Base-by-base conservation (phyloP, 108 stramenopile genomes). In the Fragilariopsis cylindrus region DNA sequence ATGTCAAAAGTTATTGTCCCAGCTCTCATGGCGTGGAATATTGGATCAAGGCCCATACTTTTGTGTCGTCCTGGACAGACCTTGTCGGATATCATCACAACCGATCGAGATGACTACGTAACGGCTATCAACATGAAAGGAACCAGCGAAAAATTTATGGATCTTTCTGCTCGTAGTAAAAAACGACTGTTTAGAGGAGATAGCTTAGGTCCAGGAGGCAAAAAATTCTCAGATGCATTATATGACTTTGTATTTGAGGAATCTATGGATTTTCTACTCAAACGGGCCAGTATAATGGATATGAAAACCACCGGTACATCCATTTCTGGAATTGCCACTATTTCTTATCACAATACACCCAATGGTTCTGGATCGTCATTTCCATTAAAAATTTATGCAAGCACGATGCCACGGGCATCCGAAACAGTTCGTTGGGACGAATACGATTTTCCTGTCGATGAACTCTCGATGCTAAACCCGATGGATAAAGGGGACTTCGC, bases 401-500 rank as follows among this genome's bases (percentile, higher is more conserved):
- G 85, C 71, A 96, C 92, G 9, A 96, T 96, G 95, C 95, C 92
- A 7, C 78, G 95, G 9, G 92, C 92, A n/a, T 69, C 76, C 42
- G 88, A 96, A 68, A 96, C 95, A 3, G 86, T 86, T 3, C 60
- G 67, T 8, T 93, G 90, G 91, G 81, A 88, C 5, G 72, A 82
- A 19, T 70, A 70, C 70, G 77, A 85, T 5, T 75, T 79, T 42
- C 72, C 67, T 6, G 78, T 90, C 13, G 77, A 89, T 39, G 86
- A 91, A 82, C 71, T 85, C 21, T 92, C 93, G 13, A 92, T 83
- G 70, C 69, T 97, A 72, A 97, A 97, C 73, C 96, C 96, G 44
- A 80, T 95, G 56, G 93, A 97, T 74, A 97, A 95, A 81, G 96
- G 96, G 39, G 94, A 96, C 72, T 90, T 89, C 62, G 85, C 77